These are phyloP conservation scores for Solanum lycopersicoides DNA, from an alignment of 257 asterid species.

Conservation along the genomic window DNA sequence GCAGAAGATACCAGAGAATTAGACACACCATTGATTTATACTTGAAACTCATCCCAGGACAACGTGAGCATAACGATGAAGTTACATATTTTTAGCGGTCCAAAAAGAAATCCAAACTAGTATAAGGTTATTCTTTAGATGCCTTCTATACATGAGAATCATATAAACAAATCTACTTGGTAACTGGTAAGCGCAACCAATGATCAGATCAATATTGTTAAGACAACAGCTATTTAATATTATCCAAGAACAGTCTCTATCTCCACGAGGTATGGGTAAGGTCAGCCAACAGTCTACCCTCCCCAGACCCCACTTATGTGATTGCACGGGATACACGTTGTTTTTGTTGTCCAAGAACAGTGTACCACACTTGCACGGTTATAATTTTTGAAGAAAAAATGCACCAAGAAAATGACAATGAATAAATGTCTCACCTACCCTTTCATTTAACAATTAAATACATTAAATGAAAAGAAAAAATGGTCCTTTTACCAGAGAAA, in stretches of 20 bases:
- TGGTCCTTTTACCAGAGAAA: not conserved
- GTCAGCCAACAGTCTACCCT: not conserved
- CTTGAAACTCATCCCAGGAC: not conserved
- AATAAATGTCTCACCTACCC: not conserved
- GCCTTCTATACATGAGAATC: not conserved
- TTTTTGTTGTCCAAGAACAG: not conserved
- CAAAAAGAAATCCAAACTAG: too few relatives aligned
- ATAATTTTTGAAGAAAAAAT: not conserved
- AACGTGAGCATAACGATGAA: not conserved
- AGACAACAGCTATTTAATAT: not conserved
- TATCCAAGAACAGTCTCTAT: not conserved
- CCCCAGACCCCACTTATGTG: not conserved
- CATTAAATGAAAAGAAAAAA: not conserved
- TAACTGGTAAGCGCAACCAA: not conserved
- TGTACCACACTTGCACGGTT: not conserved
- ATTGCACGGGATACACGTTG: not conserved
- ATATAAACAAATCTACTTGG: not conserved
- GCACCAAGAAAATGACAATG: not conserved
- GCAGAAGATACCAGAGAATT: constrained; percentile 8
- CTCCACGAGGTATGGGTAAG: not conserved
- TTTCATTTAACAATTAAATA: not conserved
- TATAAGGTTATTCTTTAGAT: not conserved
- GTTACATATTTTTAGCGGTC: not conserved
- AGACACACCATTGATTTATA: not conserved
- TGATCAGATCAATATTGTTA: not conserved